Conservation (phyloP, 345 rosid genomes). For the Punica granatum region DNA sequence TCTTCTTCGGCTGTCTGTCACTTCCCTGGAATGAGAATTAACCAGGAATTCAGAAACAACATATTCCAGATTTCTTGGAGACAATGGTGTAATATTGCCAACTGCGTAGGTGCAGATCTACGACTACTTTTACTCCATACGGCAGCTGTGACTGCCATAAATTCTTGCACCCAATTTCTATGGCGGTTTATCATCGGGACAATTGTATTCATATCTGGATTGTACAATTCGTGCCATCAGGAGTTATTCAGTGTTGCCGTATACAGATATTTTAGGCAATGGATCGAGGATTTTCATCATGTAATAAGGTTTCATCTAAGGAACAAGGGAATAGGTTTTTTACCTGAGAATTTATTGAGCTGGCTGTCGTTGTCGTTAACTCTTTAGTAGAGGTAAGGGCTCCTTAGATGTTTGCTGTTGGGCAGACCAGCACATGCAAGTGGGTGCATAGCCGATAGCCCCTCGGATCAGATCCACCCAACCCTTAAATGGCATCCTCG, state of each 20-base stretch:
- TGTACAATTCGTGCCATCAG: background rate
- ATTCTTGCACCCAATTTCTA: background rate
- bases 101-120: background rate
- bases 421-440: constrained; percentile 1
- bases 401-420: constrained; percentile 1
- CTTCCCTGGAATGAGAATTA: background rate
- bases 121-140: background rate
- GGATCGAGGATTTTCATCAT: background rate
- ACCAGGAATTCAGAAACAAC: background rate
- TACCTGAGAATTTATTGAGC: background rate
- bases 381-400: background rate
- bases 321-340: no score
- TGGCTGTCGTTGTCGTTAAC: background rate
- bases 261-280: background rate
- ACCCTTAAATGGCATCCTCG: background rate
- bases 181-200: background rate
- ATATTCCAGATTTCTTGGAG: background rate
- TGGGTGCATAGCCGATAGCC: background rate
- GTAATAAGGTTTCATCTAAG: no score
- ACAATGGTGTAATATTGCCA: background rate
- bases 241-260: background rate
- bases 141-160: background rate
- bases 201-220: background rate
- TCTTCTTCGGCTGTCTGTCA: background rate
- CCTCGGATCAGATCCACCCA: background rate